phyloP scores from a whole-genome alignment of 192 early-diverging fungal genomes.

The Ambispora gerdemannii region DNA sequence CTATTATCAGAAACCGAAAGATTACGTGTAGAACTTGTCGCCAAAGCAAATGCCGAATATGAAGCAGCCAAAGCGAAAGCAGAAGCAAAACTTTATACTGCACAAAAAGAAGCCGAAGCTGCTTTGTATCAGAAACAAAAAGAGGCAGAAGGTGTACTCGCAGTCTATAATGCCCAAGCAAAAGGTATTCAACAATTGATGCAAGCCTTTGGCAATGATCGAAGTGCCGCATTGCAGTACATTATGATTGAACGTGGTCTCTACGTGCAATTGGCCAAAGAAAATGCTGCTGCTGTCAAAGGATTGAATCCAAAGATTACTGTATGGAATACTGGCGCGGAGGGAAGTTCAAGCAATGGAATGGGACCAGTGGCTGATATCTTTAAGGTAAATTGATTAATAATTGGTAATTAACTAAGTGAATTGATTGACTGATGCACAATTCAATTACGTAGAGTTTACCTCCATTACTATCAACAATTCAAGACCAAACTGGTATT shows the following conservation, averaged over 20 bases:
- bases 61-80: constrained; percentile 43
- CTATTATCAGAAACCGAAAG: constrained; percentile 41
- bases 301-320: constrained; percentile 53
- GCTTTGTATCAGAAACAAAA: constrained; percentile 32
- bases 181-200: constrained; percentile 36
- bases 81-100: constrained; percentile 43
- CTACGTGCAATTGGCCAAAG: constrained; percentile 45
- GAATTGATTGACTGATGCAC: constrained; percentile 31
- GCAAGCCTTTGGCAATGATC: constrained; percentile 37
- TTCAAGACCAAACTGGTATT: constrained; percentile 50
- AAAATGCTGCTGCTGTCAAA: constrained; percentile 50
- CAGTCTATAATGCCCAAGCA: constrained; percentile 44
- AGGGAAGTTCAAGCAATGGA: constrained; percentile 5
- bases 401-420: background rate
- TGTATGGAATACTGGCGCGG: constrained; percentile 48
- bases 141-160: constrained; percentile 46
- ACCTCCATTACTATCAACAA: constrained; percentile 39
- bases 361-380: constrained; percentile 28
- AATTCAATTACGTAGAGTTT: too few relatives aligned
- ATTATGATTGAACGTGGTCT: constrained; percentile 51
- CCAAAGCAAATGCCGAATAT: constrained; percentile 47
- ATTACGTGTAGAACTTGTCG: constrained; percentile 41
- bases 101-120: constrained; percentile 37
- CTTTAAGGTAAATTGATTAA: constrained; percentile 29
- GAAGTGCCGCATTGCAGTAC: constrained; percentile 42